These are phyloP conservation scores for Myxozyma mucilagina DNA, from an alignment of 805 yeast genomes.

Conservation along the genomic window DNA sequence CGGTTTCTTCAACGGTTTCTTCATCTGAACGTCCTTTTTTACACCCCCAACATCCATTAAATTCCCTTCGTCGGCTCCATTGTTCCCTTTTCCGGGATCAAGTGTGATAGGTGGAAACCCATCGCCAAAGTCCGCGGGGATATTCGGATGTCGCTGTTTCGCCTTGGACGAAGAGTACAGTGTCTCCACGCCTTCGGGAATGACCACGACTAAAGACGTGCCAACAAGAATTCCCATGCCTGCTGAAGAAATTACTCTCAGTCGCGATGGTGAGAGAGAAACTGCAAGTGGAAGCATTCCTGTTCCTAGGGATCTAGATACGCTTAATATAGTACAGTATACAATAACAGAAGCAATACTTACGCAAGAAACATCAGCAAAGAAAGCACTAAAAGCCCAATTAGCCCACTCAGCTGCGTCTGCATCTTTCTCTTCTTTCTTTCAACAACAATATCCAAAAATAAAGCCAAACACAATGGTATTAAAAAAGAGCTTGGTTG, in stretches of 20 bases:
- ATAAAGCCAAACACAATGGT: neutral
- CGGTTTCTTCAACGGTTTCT: neutral
- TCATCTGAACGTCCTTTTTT: neutral
- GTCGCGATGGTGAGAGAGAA: slow-evolving; percentile 37
- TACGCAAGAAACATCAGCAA: slow-evolving; percentile 37
- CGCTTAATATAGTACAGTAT: neutral
- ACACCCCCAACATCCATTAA: neutral
- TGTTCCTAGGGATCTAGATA: slow-evolving; percentile 36
- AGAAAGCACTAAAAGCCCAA: slow-evolving; percentile 36
- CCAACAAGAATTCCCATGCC: slow-evolving; percentile 64
- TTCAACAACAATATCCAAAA: too few species aligned
- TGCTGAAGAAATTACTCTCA: slow-evolving; percentile 49
- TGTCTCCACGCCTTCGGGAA: slow-evolving; percentile 66
- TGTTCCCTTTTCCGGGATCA: slow-evolving; percentile 1
- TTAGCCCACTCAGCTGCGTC: slow-evolving; percentile 19
- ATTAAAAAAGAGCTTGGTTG: neutral
- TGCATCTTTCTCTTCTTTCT: neutral
- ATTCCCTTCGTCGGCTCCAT: neutral
- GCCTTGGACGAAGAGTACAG: slow-evolving; percentile 36
- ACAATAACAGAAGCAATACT: slow-evolving; percentile 4
- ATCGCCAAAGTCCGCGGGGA: neutral
- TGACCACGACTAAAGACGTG: slow-evolving; percentile 56
- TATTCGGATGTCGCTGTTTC: slow-evolving; percentile 15
- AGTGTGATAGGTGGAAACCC: slow-evolving; percentile 9
- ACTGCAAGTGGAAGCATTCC: slow-evolving; percentile 41